These are phyloP conservation scores for Heliamphora exappendiculata DNA, from an alignment of 148 eudicot genomes.

Conservation along the genomic window DNA sequence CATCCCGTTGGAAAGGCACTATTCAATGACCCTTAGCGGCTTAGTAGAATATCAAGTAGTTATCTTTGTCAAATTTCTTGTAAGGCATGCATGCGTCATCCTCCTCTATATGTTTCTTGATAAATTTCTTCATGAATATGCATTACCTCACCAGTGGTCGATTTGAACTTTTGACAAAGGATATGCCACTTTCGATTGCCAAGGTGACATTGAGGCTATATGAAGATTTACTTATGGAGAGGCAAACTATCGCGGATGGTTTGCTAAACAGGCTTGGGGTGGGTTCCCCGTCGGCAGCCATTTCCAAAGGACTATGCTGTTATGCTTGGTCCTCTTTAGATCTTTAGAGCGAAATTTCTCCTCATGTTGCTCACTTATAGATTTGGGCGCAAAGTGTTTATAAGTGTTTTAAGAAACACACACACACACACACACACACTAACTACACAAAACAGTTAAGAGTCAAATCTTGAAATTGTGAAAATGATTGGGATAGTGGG, in stretches of 20 bases:
- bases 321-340: background rate
- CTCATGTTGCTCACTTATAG: constrained; percentile 1
- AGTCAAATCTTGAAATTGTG: background rate
- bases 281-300: background rate
- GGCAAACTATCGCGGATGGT: background rate
- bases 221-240: background rate
- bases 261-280: background rate
- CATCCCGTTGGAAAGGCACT: too few relatives aligned
- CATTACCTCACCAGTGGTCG: background rate
- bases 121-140: background rate
- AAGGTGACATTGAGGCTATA: background rate
- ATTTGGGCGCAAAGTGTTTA: background rate
- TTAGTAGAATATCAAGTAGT: background rate
- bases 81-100: background rate
- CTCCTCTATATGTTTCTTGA: background rate
- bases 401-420: background rate
- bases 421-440: background rate
- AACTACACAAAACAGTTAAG: too few relatives aligned
- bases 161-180: background rate
- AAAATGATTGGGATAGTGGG: background rate
- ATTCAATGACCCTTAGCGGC: too few relatives aligned
- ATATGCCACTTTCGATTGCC: background rate
- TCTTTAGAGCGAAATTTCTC: background rate
- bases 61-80: background rate
- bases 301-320: background rate